Evolutionary conservation across 352 stramenopile species (phyloP), one percentile per base, ranked within the genome.

Genomic region (Globisporangium abappressorium): DNA sequence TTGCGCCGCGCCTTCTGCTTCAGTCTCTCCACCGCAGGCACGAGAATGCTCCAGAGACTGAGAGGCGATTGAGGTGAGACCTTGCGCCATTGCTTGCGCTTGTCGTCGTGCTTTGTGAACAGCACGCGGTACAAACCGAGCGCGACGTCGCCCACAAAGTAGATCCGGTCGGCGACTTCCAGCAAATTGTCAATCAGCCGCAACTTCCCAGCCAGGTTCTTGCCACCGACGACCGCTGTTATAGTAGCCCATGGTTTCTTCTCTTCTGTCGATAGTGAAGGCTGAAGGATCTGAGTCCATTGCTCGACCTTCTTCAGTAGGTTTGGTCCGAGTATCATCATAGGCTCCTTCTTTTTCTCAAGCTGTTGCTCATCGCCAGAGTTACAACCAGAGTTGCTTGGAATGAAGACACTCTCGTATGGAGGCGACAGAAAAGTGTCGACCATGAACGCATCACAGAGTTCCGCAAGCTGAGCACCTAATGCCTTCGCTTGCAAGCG

Each of bases 1-100:
- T 89, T 83, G 20, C 81, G 80, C 49, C 74, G 80, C 12, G 84
- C 86, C 56, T 94, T 94, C 49, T 87, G 75, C 9, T 84, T 81
- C 26, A 94, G 26, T 5, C 77, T 78, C 26, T 91, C 74, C 2
- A 94, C 73, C 1, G 74, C 79, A 7, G 72, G 66, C 2, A 78
- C 74, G 8, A 86, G 74, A 12, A 81, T 58, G 26, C 72, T 65
- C 76, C 74, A 86, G 12, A 75, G 49, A 26, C 66, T 70, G 18
- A 38, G n/a, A 2, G 26, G 63, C 12, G 15, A 38, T 8, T 38
- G 41, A 38, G 55, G 11, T 33, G 38, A 58, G 9, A 38, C 30
- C 49, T 38, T 18, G n/a, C 34, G 30, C 65, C 65, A 70, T 49
- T 12, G 3, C 3, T 36, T 36, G 11, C 64, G 56, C 64, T 15